Percentiles rank a stretch among this genome's conserved stretches.
phyloP scores from a whole-genome alignment of 2,329 filamentous ascomycete genomes.

The Pyrenophora teres region DNA sequence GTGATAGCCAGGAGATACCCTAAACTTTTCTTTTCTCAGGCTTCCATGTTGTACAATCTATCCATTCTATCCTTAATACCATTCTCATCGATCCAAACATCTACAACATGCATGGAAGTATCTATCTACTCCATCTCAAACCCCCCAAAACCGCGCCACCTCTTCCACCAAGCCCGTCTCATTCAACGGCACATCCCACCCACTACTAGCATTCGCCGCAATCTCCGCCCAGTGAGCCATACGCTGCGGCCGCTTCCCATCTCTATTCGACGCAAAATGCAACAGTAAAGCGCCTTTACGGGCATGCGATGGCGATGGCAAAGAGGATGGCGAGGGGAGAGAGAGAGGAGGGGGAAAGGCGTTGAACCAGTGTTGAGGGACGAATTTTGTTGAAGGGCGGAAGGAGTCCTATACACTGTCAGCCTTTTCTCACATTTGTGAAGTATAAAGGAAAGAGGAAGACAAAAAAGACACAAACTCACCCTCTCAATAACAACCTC shows the following conservation, averaged over 20 bases:
- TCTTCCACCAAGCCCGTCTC: constrained; percentile 1
- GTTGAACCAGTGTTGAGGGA: constrained; percentile 11
- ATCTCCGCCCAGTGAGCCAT: constrained; percentile 7
- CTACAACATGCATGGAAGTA: too few relatives aligned
- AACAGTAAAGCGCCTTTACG: constrained; percentile 4
- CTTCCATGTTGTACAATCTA: too few relatives aligned
- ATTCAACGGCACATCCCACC: neutral
- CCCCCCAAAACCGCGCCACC: constrained; percentile 1
- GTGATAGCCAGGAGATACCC: neutral
- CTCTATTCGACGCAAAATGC: constrained; percentile 8
- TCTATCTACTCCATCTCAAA: too few relatives aligned
- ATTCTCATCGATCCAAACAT: too few relatives aligned
- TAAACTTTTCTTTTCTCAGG: too few relatives aligned
- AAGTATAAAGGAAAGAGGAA: too few relatives aligned
- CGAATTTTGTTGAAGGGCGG: neutral
- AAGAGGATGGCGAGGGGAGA: neutral
- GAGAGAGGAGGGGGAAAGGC: neutral
- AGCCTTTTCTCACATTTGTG: too few relatives aligned
- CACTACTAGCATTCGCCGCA: neutral
- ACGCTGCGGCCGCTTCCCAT: constrained; percentile 8
- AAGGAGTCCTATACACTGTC: neutral
- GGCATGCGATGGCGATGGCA: neutral
- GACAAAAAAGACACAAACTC: neutral
- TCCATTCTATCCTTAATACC: too few relatives aligned
- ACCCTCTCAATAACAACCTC: neutral